Evolutionary conservation across 192 early-diverging fungal species (phyloP).

Genomic region (Entomortierella parvispora): DNA sequence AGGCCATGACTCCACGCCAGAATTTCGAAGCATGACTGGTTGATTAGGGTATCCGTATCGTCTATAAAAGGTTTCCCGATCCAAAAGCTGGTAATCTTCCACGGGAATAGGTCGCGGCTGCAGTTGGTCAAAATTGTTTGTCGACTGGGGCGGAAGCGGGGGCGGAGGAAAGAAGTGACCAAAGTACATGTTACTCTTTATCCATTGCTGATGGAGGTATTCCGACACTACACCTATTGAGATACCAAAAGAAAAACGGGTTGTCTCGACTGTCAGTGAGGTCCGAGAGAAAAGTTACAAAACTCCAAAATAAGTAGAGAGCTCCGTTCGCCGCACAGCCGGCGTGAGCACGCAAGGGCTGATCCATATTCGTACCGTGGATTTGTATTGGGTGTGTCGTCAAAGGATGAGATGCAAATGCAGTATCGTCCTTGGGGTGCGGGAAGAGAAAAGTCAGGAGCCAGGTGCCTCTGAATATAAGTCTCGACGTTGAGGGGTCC

Average conservation of each 20-base stretch:
- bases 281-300: too few relatives aligned
- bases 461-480: constrained; percentile 49
- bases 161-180: constrained; percentile 51
- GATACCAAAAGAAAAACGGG: not conserved
- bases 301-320: not conserved
- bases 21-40: constrained; percentile 52
- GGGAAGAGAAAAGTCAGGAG: constrained; percentile 53
- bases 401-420: constrained; percentile 23
- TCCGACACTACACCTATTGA: constrained; percentile 32
- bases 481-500: constrained; percentile 6
- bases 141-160: constrained; percentile 12
- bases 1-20: constrained; percentile 52
- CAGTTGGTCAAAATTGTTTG: not conserved
- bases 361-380: constrained; percentile 22
- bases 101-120: constrained; percentile 17
- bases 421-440: constrained; percentile 19
- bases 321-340: not conserved
- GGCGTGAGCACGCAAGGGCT: too few relatives aligned
- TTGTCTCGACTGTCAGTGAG: not conserved
- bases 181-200: constrained; percentile 48
- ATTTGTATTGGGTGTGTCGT: constrained; percentile 18
- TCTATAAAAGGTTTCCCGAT: constrained; percentile 36
- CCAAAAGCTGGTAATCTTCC: constrained; percentile 37
- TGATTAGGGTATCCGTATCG: constrained; percentile 41
- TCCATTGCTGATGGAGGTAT: constrained; percentile 47